Base-by-base conservation (phyloP, 2,329 filamentous ascomycete species). In the Fusarium nanum region DNA sequence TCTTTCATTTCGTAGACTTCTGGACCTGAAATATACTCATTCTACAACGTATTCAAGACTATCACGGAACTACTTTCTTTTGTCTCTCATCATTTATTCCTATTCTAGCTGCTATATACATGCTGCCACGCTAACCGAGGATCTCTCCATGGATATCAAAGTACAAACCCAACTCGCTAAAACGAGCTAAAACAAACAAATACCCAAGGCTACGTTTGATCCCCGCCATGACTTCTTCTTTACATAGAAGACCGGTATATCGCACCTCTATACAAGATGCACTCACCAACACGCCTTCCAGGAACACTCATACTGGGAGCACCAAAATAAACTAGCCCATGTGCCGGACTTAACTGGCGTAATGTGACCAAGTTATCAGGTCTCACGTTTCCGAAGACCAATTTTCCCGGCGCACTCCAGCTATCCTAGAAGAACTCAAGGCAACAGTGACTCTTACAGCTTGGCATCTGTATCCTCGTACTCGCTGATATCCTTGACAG, bases 391-490 rank as follows among this genome's bases (percentile, higher is more conserved):
- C 18, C 34, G 1, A 37, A 37, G 18, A 37, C 34, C 34, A 11
- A 37, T n/a, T 12, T 37, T 12, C 34, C 6, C 18, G 34, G 18
- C 10, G 27, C 25, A 55, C 42, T 63, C 40, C 25, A 61, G 22
- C 54, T 59, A 59, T 48, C 49, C 23, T 25, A 41, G 34, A 47
- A 64, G 16, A 56, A 30, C 12, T 18, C 40, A 52, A 60, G 48
- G 49, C 41, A 41, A n/a, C 30, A 16, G 12, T 28, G 34, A 37
- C 37, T 6, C 32, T 69, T 37, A 95, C 60, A 98, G 85, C 83
- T 98, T 98, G 16, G 92, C 83, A 68, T 93, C 93, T 64, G 91
- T 84, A 64, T 98, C 95, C 78, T 97, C 92, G 79, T 95, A 98
- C 76, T 94, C 92, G 67, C 86, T 91, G 59, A 98, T 80, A 71